Base-by-base conservation (phyloP, 2,329 filamentous ascomycete genomes). In the Coniochaeta sp. region DNA sequence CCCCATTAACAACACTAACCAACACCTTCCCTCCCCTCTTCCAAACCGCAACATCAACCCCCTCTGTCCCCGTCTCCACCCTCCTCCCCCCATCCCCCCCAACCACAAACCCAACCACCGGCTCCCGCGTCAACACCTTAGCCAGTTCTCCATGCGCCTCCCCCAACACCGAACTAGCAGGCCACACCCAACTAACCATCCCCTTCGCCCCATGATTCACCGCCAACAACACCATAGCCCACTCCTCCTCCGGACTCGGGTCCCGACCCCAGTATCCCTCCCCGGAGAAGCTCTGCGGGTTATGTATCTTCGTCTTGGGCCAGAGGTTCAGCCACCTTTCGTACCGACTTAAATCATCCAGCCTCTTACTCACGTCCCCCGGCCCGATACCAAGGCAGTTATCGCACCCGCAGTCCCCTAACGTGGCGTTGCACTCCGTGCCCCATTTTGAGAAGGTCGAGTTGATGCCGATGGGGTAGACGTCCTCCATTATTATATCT, bases 371-470 rank as follows among this genome's bases (percentile, higher is more conserved):
- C 0, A 84, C 75, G 58, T 85, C 81, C 18, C 71, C 67, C 16
- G 83, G 68, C n/a, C 61, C 62, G 6, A 6, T 6, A 49, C 77
- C 78, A 2, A 63, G 57, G 62, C 82, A 85, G 63, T 79, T 75
- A 60, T 85, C 82, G 63, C 82, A 85, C 8, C 81, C 82, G 65
- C 81, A 83, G 65, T 79, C 77, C 55, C 81, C 81, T 50, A 82
- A 78, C 0, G 81, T 84, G 3, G 65, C 54, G 63, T 84, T 85
- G 61, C 78, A 82, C 0, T 65, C 63, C 0, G 81, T 85, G 53
- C 72, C 69, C 71, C 79, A 85, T 38, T 74, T 74, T 8, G 73
- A 79, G 56, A 69, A 80, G 2, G 70, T 76, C 4, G 72, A 65
- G 64, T 83, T 81, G 57, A 78, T 76, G 28, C 73, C 78, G 54